Evolutionary conservation across 140 eudicot species (phyloP).

Genomic region (Eryngium alpinum): DNA sequence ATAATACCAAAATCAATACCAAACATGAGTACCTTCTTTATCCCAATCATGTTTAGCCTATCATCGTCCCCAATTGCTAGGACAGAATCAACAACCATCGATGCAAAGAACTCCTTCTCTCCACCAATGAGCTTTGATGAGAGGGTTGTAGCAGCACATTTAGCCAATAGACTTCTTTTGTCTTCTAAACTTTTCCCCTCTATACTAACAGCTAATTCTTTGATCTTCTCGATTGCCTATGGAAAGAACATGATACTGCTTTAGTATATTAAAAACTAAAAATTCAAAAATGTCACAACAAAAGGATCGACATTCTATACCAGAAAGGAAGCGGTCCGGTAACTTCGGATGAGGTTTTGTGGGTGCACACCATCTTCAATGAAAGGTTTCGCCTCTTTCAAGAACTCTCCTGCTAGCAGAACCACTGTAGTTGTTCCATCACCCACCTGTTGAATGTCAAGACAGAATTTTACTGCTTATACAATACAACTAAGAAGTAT

Average conservation of each 20-base stretch:
- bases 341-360: slow-evolving; percentile 81
- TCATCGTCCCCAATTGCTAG: slow-evolving; percentile 87
- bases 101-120: slow-evolving; percentile 94
- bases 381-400: slow-evolving; percentile 96
- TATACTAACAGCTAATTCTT: slow-evolving; percentile 82
- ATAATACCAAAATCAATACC: not conserved
- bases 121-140: slow-evolving; percentile 98
- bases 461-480: not conserved
- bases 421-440: slow-evolving; percentile 99
- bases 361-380: slow-evolving; percentile 99
- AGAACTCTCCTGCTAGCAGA: slow-evolving; percentile 92
- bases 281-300: not conserved
- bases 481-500: not conserved
- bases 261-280: no score
- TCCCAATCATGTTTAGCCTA: slow-evolving; percentile 92
- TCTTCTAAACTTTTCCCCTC: slow-evolving; percentile 98
- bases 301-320: slow-evolving; percentile 24
- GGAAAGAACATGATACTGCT: not conserved
- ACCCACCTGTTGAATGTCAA: slow-evolving; percentile 62
- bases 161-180: slow-evolving; percentile 76
- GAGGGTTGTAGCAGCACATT: slow-evolving; percentile 98
- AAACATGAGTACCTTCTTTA: slow-evolving; percentile 66
- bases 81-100: slow-evolving; percentile 97
- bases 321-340: slow-evolving; percentile 59
- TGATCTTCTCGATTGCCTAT: slow-evolving; percentile 83